Conservation (phyloP, 108 stramenopile species). For the Cyclotella distinguenda region DNA sequence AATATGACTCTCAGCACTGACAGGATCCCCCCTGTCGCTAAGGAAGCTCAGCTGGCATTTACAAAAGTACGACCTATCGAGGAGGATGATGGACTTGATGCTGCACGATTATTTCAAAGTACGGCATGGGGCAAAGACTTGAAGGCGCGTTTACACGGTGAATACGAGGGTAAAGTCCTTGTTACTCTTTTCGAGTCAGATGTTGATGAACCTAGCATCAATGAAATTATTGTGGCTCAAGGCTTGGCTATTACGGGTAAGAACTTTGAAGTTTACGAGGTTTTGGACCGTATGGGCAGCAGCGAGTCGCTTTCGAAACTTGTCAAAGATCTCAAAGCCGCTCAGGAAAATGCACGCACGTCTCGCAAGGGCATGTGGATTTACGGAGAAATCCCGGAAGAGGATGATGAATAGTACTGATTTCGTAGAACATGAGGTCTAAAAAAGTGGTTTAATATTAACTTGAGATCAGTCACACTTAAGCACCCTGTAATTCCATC, state of each 20-base stretch:
- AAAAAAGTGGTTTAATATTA: background rate
- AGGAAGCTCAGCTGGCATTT: constrained; percentile 80
- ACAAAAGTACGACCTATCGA: constrained; percentile 64
- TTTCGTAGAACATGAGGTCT: background rate
- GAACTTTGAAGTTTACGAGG: constrained; percentile 45
- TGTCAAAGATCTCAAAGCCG: constrained; percentile 58
- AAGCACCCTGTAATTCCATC: constrained; percentile 29
- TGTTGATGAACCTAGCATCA: constrained; percentile 59
- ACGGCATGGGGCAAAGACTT: constrained; percentile 85
- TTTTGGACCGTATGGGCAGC: constrained; percentile 56
- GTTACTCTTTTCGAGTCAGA: constrained; percentile 56
- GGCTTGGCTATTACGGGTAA: constrained; percentile 79
- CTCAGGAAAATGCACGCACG: constrained; percentile 73
- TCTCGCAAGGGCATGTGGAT: constrained; percentile 87
- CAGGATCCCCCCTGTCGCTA: constrained; percentile 80
- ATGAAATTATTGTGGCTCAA: constrained; percentile 65
- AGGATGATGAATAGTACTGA: constrained; percentile 70
- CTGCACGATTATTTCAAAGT: constrained; percentile 74
- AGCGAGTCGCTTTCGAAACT: constrained; percentile 57
- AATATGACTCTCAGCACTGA: constrained; percentile 74
- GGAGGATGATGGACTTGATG: constrained; percentile 85
- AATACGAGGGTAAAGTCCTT: constrained; percentile 64
- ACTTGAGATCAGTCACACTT: constrained; percentile 10
- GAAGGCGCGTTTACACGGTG: constrained; percentile 59
- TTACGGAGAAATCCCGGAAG: constrained; percentile 90